Conservation (phyloP, 768 basidiomycete genomes). For the Amyloporia xantha region DNA sequence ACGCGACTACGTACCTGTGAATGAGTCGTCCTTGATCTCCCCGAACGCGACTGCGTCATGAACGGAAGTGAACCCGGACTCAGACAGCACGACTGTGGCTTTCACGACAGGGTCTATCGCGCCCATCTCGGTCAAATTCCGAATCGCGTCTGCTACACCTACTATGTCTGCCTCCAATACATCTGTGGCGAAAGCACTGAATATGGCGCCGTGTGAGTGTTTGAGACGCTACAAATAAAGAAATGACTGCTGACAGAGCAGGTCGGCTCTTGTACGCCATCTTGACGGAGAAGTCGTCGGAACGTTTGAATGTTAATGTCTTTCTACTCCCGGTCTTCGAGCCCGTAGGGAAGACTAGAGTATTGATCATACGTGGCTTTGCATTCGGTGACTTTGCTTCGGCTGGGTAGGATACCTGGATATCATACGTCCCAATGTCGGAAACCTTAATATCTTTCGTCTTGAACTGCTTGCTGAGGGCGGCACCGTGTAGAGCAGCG, state of each 20-base stretch:
- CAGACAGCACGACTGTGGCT: conserved; percentile 74
- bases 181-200: conserved; percentile 64
- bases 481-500: conserved; percentile 88
- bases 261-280: conserved; percentile 68
- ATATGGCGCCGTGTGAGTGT: too few species aligned
- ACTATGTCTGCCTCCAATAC: conserved; percentile 67
- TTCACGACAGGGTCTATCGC: conserved; percentile 81
- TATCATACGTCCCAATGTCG: conserved; percentile 67
- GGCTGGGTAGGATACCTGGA: conserved; percentile 74
- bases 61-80: conserved; percentile 80
- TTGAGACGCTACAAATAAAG: too few species aligned
- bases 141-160: conserved; percentile 70
- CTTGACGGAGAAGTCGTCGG: conserved; percentile 73
- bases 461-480: conserved; percentile 84
- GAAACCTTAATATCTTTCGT: conserved; percentile 88
- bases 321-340: conserved; percentile 79
- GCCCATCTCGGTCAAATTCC: conserved; percentile 78
- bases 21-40: conserved; percentile 74
- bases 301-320: conserved; percentile 78
- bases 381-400: conserved; percentile 43
- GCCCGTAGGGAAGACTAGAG: conserved; percentile 69
- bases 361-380: conserved; percentile 64
- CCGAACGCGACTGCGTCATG: conserved; percentile 74
- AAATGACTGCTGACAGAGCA: too few species aligned
- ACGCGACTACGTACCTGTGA: conserved; percentile 46